Base-by-base conservation (phyloP, 2,329 filamentous ascomycete species). In the Fusarium multiceps region DNA sequence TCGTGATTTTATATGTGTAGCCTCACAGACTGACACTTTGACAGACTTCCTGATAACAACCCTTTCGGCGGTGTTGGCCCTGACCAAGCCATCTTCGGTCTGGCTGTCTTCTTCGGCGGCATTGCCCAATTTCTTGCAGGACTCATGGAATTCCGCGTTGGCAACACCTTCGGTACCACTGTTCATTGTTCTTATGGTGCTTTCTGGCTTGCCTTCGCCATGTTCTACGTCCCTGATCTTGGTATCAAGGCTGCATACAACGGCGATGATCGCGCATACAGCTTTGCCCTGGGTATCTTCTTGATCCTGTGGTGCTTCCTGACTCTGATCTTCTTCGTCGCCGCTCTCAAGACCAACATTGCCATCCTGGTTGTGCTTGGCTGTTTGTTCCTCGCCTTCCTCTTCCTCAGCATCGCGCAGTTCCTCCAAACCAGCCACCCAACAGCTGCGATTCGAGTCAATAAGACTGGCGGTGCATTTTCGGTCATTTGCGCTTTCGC, bases 111-210 rank as follows among this genome's bases (percentile, higher is more conserved):
- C 55, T 91, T 91, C 77, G 90, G 90, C 77, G 90, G 90, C 61
- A 81, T 90, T 10, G 85, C 91, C n/a, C 90, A 92, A 77, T 80
- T 92, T 75, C 80, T 91, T 54, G 88, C 89, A 48, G 90, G 90
- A 74, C 90, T 92, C 27, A 81, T 83, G 78, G 78, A 83, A 69
- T 83, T 83, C 62, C 77, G 77, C 14, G 81, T 87, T 12, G 87
- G 87, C n/a, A 89, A 89, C 79, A 89, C 87, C 13, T 89, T 89
- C 55, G 88, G 87, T 81, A 86, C 86, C 30, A 89, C 87, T 9
- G 85, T 88, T 11, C 86, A 89, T 62, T 86, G 85, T 43, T 88
- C 85, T 5, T 90, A 89, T 74, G 87, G 87, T 60, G 86, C 87
- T 63, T 89, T 89, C 80, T 89, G 87, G 87, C 82, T 89, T 66